phyloP scores from a whole-genome alignment of 129 eudicot genomes.

The Calendula officinalis region DNA sequence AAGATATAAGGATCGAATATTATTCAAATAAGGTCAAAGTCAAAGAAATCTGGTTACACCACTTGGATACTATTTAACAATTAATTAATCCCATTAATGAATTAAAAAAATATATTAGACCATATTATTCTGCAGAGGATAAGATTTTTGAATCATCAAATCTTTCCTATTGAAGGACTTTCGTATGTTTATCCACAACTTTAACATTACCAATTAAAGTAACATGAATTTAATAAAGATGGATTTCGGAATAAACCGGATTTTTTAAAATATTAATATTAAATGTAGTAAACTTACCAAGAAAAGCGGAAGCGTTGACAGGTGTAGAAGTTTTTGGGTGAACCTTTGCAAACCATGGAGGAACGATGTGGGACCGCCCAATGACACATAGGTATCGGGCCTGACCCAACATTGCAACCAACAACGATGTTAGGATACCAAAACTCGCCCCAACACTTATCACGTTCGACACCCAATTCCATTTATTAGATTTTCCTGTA shows the following conservation, averaged over 20 bases:
- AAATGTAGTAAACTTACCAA: slow-evolving; percentile 45
- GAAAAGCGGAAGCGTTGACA: slow-evolving; percentile 77
- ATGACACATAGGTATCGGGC: slow-evolving; percentile 48
- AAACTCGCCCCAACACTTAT: slow-evolving; percentile 96
- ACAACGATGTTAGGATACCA: slow-evolving; percentile 83
- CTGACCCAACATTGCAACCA: slow-evolving; percentile 96
- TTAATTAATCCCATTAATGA: slow-evolving; percentile 26
- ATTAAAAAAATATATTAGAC: slow-evolving; percentile 13
- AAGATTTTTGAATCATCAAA: slow-evolving; percentile 22
- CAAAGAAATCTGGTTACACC: slow-evolving; percentile 17
- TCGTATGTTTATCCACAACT: slow-evolving; percentile 8
- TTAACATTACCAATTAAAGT: neutral
- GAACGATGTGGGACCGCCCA: slow-evolving; percentile 80
- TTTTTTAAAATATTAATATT: neutral
- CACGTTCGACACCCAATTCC: slow-evolving; percentile 91
- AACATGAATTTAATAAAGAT: neutral
- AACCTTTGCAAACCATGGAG: slow-evolving; percentile 81
- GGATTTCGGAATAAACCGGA: neutral
- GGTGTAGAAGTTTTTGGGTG: slow-evolving; percentile 83
- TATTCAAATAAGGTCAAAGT: slow-evolving; percentile 21
- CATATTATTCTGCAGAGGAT: slow-evolving; percentile 35
- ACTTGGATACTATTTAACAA: slow-evolving; percentile 26
- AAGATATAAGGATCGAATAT: neutral
- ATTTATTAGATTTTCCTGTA: slow-evolving; percentile 43
- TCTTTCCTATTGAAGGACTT: slow-evolving; percentile 22